Conservation (phyloP, 108 stramenopile genomes). For the Licmophora abbreviata region DNA sequence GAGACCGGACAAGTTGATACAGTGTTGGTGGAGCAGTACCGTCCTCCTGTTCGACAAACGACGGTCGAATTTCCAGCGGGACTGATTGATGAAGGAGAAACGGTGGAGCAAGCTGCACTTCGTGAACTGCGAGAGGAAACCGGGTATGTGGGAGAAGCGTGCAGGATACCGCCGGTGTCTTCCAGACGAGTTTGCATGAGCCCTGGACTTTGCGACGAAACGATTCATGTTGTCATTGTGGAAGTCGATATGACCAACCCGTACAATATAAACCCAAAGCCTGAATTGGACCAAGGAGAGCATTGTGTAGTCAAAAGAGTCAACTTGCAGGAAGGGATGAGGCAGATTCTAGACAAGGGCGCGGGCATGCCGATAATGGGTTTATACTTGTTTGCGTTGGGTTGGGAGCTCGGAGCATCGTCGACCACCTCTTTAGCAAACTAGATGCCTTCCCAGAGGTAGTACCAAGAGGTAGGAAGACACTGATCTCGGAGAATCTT, state of each 20-base stretch:
- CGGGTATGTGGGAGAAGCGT: conserved; percentile 44
- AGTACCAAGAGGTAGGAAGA: too few species aligned
- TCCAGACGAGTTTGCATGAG: conserved; percentile 31
- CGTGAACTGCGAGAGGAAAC: conserved; percentile 71
- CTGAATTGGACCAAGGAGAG: conserved; percentile 23
- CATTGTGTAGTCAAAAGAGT: conserved; percentile 15
- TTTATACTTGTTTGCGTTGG: conserved; percentile 30
- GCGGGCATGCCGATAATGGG: conserved; percentile 23
- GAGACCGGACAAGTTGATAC: conserved; percentile 21
- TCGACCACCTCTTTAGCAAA: too few species aligned
- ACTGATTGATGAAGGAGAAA: conserved; percentile 60
- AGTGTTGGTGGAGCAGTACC: conserved; percentile 53
- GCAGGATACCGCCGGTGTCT: conserved; percentile 16
- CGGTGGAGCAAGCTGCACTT: conserved; percentile 35
- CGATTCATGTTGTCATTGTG: conserved; percentile 42
- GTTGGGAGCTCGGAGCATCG: conserved; percentile 26
- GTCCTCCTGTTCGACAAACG: conserved; percentile 46
- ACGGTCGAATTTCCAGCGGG: conserved; percentile 79
- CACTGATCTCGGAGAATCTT: too few species aligned
- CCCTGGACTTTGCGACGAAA: conserved; percentile 62
- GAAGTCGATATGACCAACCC: conserved; percentile 49
- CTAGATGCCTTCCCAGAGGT: too few species aligned
- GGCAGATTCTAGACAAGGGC: conserved; percentile 16
- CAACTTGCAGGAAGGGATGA: conserved; percentile 14
- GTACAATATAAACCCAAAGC: conserved; percentile 17